A percentile compares a stretch with the other conserved stretches of the same genome.
Evolutionary conservation across 1,139 yeast genomes (phyloP).

Genomic region (Kodamaea sp.): DNA sequence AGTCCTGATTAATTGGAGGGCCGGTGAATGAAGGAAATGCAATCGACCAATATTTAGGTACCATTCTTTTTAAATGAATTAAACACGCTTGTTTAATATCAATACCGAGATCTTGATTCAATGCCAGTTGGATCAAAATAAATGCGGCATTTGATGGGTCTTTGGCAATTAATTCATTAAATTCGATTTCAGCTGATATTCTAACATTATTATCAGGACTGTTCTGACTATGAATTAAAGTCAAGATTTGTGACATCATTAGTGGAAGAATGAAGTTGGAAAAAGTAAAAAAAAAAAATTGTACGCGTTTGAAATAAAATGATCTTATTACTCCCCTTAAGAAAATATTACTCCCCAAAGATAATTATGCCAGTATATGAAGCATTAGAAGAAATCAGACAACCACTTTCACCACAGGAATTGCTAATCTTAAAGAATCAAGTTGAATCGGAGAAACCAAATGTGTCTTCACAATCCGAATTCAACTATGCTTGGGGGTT

Average conservation of each 20-base stretch:
- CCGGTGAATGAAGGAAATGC: slow-evolving; percentile 78
- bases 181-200: slow-evolving; percentile 34
- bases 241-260: slow-evolving; percentile 9
- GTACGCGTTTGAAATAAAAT: not conserved
- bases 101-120: slow-evolving; percentile 19
- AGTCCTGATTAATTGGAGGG: slow-evolving; percentile 53
- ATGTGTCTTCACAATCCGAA: slow-evolving; percentile 74
- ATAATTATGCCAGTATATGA: slow-evolving; percentile 20
- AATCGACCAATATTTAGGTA: slow-evolving; percentile 79
- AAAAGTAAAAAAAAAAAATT: not conserved
- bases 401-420: slow-evolving; percentile 71
- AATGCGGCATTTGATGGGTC: slow-evolving; percentile 33
- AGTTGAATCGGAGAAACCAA: slow-evolving; percentile 76
- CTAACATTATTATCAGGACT: slow-evolving; percentile 37
- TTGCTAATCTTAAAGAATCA: slow-evolving; percentile 72
- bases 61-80: slow-evolving; percentile 63
- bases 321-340: too few species aligned
- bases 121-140: slow-evolving; percentile 26
- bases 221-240: slow-evolving; percentile 31
- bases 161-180: slow-evolving; percentile 22
- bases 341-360: too few species aligned
- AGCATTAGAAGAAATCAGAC: slow-evolving; percentile 42
- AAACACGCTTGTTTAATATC: slow-evolving; percentile 62
- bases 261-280: not conserved
- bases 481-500: slow-evolving; percentile 98